Evolutionary conservation across 768 basidiomycete species (phyloP).

Genomic region (Leucocoprinus leucothites): DNA sequence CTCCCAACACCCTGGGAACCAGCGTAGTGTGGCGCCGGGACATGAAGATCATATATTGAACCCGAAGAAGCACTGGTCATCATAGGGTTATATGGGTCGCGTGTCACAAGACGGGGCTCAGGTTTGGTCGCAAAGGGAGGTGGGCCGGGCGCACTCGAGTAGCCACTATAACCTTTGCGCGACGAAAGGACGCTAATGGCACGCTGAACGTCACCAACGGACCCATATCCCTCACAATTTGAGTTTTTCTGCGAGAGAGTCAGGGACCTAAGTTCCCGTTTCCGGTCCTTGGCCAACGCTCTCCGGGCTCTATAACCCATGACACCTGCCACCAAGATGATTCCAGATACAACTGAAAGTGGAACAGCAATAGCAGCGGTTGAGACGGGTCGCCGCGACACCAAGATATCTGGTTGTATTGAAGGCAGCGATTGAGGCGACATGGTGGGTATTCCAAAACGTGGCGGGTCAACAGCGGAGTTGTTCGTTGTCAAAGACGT

Average conservation of each 20-base stretch:
- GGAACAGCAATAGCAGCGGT: slow-evolving; percentile 31
- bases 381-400: slow-evolving; percentile 23
- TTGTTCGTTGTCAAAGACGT: neutral
- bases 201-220: slow-evolving; percentile 18
- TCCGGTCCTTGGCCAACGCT: slow-evolving; percentile 19
- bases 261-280: slow-evolving; percentile 18
- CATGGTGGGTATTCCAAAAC: neutral
- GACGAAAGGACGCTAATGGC: slow-evolving; percentile 17
- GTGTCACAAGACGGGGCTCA: neutral
- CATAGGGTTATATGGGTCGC: neutral
- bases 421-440: neutral
- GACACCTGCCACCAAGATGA: slow-evolving; percentile 26
- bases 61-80: neutral
- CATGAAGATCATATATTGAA: neutral
- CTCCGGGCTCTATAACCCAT: slow-evolving; percentile 26
- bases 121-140: slow-evolving; percentile 20
- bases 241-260: slow-evolving; percentile 13
- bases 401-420: slow-evolving; percentile 16
- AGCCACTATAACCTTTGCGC: slow-evolving; percentile 12
- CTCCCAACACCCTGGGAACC: neutral
- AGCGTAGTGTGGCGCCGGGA: neutral
- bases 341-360: slow-evolving; percentile 27
- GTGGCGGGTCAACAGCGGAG: slow-evolving; percentile 3
- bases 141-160: slow-evolving; percentile 13
- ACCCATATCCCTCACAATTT: slow-evolving; percentile 17